Percentiles rank a stretch among this genome's conserved stretches.
Conservation (phyloP, 169 alveolate genomes). For the Cryptosporidium viatorum region DNA sequence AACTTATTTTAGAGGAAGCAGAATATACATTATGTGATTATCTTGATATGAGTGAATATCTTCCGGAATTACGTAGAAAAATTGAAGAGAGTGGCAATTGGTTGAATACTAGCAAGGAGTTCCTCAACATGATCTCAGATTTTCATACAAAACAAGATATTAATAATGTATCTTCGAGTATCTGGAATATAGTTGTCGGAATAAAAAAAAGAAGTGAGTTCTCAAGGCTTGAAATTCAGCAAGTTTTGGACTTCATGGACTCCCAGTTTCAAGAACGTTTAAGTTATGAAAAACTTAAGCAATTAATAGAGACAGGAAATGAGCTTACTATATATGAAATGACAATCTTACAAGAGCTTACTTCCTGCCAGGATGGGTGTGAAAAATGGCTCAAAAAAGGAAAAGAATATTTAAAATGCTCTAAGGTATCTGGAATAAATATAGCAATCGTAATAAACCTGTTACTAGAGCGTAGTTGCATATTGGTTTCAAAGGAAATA, state of each 20-base stretch:
- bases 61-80: slow-evolving; percentile 31
- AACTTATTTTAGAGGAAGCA: slow-evolving; percentile 62
- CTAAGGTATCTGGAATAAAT: slow-evolving; percentile 18
- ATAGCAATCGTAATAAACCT: background rate
- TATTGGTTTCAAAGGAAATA: slow-evolving; percentile 32
- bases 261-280: slow-evolving; percentile 23
- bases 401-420: slow-evolving; percentile 29
- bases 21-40: slow-evolving; percentile 63
- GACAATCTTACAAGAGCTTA: slow-evolving; percentile 44
- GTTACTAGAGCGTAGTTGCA: slow-evolving; percentile 38
- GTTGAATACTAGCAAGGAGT: slow-evolving; percentile 52
- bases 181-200: slow-evolving; percentile 51
- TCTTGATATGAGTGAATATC: slow-evolving; percentile 63
- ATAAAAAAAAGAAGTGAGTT: slow-evolving; percentile 57
- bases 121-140: slow-evolving; percentile 33
- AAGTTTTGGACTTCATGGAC: slow-evolving; percentile 10
- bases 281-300: slow-evolving; percentile 44
- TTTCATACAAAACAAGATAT: slow-evolving; percentile 57
- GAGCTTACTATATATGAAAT: slow-evolving; percentile 70
- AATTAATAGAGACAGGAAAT: slow-evolving; percentile 44
- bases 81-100: slow-evolving; percentile 38
- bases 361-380: slow-evolving; percentile 38
- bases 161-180: slow-evolving; percentile 50
- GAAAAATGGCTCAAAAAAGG: slow-evolving; percentile 61
- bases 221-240: slow-evolving; percentile 29